A percentile compares a stretch with the other conserved stretches of the same genome.
Conservation (phyloP, 306 rosid species). For the Gleditsia sinensis region DNA sequence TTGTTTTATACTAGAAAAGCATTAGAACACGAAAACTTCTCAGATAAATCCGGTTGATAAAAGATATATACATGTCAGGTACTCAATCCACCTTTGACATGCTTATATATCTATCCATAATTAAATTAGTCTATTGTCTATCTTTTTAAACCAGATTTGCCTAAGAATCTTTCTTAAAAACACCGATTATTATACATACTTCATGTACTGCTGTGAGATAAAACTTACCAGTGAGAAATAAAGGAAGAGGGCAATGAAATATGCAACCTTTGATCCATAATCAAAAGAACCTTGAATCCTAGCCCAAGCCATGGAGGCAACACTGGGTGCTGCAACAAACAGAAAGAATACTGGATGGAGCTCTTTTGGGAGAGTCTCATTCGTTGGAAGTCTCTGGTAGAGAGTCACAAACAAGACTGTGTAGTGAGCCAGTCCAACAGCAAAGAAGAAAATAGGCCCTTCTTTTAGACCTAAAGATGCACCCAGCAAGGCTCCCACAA, state of each 20-base stretch:
- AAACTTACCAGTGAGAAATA: conserved; percentile 66
- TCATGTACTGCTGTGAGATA: background rate
- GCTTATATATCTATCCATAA: too few relatives aligned
- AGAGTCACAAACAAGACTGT: conserved; percentile 75
- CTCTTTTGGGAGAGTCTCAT: conserved; percentile 71
- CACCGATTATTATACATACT: too few relatives aligned
- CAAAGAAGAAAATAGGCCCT: conserved; percentile 81
- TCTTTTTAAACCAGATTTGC: too few relatives aligned
- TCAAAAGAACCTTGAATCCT: conserved; percentile 72
- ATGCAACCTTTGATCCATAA: conserved; percentile 55
- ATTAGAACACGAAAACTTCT: background rate
- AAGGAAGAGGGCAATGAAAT: conserved; percentile 81
- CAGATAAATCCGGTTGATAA: background rate
- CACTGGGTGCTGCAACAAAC: conserved; percentile 82
- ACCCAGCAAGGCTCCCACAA: conserved; percentile 78
- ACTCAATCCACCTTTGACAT: too few relatives aligned
- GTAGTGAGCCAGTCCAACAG: conserved; percentile 80
- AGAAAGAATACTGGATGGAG: conserved; percentile 85
- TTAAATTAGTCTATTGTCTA: too few relatives aligned
- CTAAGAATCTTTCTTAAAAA: too few relatives aligned
- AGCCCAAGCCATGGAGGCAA: conserved; percentile 81
- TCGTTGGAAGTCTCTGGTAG: conserved; percentile 78
- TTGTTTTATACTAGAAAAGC: background rate
- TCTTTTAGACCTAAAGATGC: conserved; percentile 79
- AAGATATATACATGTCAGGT: too few relatives aligned